Evolutionary conservation across 2,329 filamentous ascomycete genomes (phyloP).

Genomic region (Fusarium sp.): DNA sequence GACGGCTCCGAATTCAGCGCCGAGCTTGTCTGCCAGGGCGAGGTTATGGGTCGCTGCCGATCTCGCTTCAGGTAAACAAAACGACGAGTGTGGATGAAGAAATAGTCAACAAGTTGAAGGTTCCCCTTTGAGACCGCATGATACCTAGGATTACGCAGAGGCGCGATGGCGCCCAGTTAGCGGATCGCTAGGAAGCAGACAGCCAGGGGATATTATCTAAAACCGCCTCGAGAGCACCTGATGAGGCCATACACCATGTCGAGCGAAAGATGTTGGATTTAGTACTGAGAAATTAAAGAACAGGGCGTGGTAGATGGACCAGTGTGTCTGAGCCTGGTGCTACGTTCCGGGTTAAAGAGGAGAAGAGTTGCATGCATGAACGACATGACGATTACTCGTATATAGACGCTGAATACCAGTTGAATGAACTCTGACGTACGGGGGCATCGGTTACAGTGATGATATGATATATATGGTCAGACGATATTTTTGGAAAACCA

Average conservation of each 20-base stretch:
- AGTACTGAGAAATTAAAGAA: constrained; percentile 35
- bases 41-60: constrained; percentile 97
- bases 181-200: constrained; percentile 3
- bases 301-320: constrained; percentile 24
- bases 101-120: constrained; percentile 42
- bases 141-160: constrained; percentile 43
- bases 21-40: constrained; percentile 97
- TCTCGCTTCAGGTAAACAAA: constrained; percentile 77
- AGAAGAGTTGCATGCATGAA: constrained; percentile 38
- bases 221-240: constrained; percentile 20
- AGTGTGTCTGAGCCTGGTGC: constrained; percentile 33
- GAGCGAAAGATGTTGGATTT: constrained; percentile 41
- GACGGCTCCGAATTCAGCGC: constrained; percentile 98
- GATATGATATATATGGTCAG: not conserved
- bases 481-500: no score
- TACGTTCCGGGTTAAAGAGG: constrained; percentile 28
- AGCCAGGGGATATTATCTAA: constrained; percentile 22
- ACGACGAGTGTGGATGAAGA: constrained; percentile 15
- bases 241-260: constrained; percentile 28
- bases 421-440: constrained; percentile 18
- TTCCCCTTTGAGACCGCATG: constrained; percentile 43
- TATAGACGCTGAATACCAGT: constrained; percentile 36
- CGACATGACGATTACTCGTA: constrained; percentile 40
- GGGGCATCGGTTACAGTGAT: not conserved
- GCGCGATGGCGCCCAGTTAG: constrained; percentile 16